These are phyloP conservation scores for Chlamydomonas sp. DNA, from an alignment of 139 green algal genomes.

Conservation along the genomic window DNA sequence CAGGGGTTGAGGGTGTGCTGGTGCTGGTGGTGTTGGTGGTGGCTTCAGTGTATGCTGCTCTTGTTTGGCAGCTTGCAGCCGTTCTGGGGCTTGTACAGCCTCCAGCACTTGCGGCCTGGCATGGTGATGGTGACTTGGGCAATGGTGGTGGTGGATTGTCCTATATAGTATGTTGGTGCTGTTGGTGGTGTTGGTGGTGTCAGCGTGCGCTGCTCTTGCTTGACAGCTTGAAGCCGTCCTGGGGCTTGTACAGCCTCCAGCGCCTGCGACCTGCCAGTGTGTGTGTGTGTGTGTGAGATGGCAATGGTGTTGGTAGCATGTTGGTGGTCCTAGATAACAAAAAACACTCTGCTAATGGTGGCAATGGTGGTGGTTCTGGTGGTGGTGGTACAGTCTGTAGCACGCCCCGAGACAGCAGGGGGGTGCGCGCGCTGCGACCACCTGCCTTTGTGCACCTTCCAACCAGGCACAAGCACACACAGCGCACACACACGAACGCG, in stretches of 20 bases:
- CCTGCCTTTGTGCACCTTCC: too few relatives aligned
- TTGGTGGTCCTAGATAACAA: too few relatives aligned
- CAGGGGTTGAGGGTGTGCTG: not conserved
- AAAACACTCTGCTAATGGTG: too few relatives aligned
- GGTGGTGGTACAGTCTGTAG: too few relatives aligned
- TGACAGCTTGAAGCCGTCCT: constrained; percentile 43
- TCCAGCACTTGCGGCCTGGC: constrained; percentile 66
- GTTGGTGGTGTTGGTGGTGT: too few relatives aligned
- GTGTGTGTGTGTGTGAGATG: not conserved
- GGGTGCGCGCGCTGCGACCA: too few relatives aligned
- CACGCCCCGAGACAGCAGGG: too few relatives aligned
- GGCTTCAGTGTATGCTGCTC: constrained; percentile 14
- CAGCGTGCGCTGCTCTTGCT: constrained; percentile 32
- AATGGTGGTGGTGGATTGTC: not conserved
- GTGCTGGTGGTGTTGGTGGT: too few relatives aligned
- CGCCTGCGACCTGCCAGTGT: constrained; percentile 46
- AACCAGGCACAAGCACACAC: too few relatives aligned
- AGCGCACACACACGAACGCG: too few relatives aligned
- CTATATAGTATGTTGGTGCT: too few relatives aligned
- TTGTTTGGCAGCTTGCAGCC: constrained; percentile 47
- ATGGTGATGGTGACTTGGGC: too few relatives aligned
- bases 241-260: constrained; percentile 61
- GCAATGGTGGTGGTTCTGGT: not conserved
- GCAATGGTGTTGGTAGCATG: not conserved
- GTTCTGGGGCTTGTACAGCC: constrained; percentile 42